Evolutionary conservation across 768 basidiomycete species (phyloP).

Genomic region (Hebeloma cylindrosporum): DNA sequence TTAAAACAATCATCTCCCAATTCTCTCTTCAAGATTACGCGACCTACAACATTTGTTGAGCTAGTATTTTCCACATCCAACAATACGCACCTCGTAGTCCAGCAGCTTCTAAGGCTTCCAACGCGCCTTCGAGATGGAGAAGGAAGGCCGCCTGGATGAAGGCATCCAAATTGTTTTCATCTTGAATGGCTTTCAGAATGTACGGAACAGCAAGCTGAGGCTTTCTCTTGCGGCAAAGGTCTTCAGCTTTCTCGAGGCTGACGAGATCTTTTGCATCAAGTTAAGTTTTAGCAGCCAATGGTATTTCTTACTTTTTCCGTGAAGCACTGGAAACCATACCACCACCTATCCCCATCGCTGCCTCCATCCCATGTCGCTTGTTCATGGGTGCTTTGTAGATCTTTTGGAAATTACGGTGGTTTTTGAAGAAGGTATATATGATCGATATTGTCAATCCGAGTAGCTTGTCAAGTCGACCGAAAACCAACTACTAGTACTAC

Average conservation of each 20-base stretch:
- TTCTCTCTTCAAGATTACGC: slow-evolving; percentile 25
- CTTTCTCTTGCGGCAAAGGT: slow-evolving; percentile 33
- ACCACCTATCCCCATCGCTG: slow-evolving; percentile 24
- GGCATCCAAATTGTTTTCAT: slow-evolving; percentile 12
- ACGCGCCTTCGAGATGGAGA: neutral
- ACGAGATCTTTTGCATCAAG: too few species aligned
- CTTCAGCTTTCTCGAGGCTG: slow-evolving; percentile 39
- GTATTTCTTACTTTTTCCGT: slow-evolving; percentile 31
- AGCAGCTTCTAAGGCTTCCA: too few species aligned
- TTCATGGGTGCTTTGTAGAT: too few species aligned
- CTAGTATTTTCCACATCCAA: too few species aligned
- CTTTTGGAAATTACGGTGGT: too few species aligned
- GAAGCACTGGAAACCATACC: slow-evolving; percentile 28
- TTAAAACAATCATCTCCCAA: slow-evolving; percentile 36
- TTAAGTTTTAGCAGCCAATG: slow-evolving; percentile 39
- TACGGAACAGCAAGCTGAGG: slow-evolving; percentile 29
- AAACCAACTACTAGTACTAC: too few species aligned
- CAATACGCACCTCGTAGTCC: too few species aligned
- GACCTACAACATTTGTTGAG: slow-evolving; percentile 36
- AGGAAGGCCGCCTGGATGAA: slow-evolving; percentile 10
- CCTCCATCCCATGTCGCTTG: slow-evolving; percentile 26
- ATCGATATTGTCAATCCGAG: too few species aligned
- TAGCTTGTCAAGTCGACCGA: too few species aligned
- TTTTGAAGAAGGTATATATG: too few species aligned
- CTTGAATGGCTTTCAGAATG: slow-evolving; percentile 39